Conservation (phyloP, 2,329 filamentous ascomycete genomes). For the Fusarium azukiicola region DNA sequence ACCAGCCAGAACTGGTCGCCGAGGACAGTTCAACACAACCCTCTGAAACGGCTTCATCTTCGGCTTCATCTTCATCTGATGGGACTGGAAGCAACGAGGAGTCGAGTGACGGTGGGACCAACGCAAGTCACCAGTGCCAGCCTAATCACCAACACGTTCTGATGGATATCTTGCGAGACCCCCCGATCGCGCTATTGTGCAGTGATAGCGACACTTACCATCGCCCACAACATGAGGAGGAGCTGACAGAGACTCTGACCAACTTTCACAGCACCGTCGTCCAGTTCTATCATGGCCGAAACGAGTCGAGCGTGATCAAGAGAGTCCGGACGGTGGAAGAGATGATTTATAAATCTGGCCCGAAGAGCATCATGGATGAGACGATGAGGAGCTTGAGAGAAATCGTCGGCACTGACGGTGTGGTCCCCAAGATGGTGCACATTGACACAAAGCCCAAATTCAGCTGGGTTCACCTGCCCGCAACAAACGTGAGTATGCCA, state of each 20-base stretch:
- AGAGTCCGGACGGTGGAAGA: too few species aligned
- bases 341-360: too few species aligned
- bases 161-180: background rate
- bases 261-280: too few species aligned
- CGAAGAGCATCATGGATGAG: too few species aligned
- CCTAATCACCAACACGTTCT: background rate
- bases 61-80: too few species aligned
- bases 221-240: background rate
- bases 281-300: too few species aligned
- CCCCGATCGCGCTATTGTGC: background rate
- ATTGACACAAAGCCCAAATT: background rate
- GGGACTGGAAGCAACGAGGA: background rate
- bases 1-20: background rate
- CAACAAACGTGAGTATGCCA: conserved; percentile 24
- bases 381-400: too few species aligned
- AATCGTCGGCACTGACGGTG: too few species aligned
- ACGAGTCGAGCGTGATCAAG: too few species aligned
- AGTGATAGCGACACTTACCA: background rate
- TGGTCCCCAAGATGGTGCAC: too few species aligned
- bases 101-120: background rate
- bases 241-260: background rate
- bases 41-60: background rate
- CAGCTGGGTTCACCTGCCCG: conserved; percentile 32
- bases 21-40: too few species aligned
- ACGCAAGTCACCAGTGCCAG: background rate